These are phyloP conservation scores for Camptophora hylomeconis DNA, from an alignment of 2,329 filamentous ascomycete species.

Conservation along the genomic window DNA sequence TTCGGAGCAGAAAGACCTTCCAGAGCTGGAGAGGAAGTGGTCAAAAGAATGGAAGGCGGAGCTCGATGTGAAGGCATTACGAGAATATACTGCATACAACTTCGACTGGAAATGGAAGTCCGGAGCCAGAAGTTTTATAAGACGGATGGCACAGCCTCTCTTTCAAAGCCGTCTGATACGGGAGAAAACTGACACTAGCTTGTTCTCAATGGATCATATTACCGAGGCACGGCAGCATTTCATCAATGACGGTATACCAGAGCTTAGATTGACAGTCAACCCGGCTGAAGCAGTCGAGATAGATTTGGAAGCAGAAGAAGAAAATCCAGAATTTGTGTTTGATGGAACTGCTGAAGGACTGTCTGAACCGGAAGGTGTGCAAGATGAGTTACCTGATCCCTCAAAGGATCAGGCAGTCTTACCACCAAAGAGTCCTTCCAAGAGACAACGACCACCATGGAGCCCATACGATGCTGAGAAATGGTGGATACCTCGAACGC, in stretches of 20 bases:
- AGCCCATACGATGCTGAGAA: constrained; percentile 55
- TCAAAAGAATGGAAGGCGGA: constrained; percentile 31
- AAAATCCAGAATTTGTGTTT: constrained; percentile 37
- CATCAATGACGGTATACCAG: constrained; percentile 60
- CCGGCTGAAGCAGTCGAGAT: constrained; percentile 67
- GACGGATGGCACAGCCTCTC: constrained; percentile 64
- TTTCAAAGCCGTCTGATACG: constrained; percentile 47
- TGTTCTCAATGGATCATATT: constrained; percentile 34
- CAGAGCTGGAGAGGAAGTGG: constrained; percentile 42
- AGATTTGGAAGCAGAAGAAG: constrained; percentile 59
- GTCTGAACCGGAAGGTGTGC: constrained; percentile 14
- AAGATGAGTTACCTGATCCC: constrained; percentile 20
- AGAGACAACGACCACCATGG: constrained; percentile 37
- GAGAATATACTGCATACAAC: constrained; percentile 61
- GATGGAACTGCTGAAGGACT: constrained; percentile 22
- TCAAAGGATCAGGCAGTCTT: constrained; percentile 18
- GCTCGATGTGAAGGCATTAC: constrained; percentile 53
- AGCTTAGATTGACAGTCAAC: constrained; percentile 65
- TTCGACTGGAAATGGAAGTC: constrained; percentile 75
- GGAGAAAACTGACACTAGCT: constrained; percentile 13
- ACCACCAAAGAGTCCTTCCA: constrained; percentile 26
- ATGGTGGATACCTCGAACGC: constrained; percentile 54
- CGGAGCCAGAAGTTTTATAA: constrained; percentile 75
- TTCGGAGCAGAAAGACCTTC: constrained; percentile 47
- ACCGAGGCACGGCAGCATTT: constrained; percentile 52